Evolutionary conservation across 257 asterid species (phyloP).

Genomic region (Osmanthus fragrans): DNA sequence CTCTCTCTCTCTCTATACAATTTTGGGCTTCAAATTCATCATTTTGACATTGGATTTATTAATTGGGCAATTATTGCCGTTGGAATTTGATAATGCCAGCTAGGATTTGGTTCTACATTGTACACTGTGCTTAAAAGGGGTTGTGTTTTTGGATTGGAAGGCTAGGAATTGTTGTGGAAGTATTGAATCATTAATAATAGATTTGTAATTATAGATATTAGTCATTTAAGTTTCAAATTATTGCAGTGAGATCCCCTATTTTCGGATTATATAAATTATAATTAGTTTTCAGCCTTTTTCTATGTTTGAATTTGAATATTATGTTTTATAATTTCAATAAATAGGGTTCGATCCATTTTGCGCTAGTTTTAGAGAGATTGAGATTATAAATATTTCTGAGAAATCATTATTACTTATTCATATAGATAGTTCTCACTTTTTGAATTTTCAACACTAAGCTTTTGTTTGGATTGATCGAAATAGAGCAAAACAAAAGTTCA

Average conservation of each 20-base stretch:
- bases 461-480: too few relatives aligned
- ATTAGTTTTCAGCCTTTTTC: too few relatives aligned
- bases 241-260: constrained; percentile 10
- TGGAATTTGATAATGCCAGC: constrained; percentile 38
- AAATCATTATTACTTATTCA: too few relatives aligned
- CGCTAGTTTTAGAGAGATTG: too few relatives aligned
- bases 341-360: background rate
- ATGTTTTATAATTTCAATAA: background rate
- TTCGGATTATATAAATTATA: too few relatives aligned
- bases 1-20: constrained; percentile 16
- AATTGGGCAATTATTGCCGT: constrained; percentile 39
- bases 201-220: background rate
- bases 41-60: background rate
- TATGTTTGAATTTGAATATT: background rate
- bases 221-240: background rate
- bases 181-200: background rate
- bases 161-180: constrained; percentile 19
- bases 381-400: too few relatives aligned
- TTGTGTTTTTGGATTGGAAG: constrained; percentile 22
- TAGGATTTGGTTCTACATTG: background rate
- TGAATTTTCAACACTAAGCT: too few relatives aligned
- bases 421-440: too few relatives aligned
- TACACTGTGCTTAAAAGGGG: background rate
- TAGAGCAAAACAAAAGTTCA: too few relatives aligned
- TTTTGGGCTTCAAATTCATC: constrained; percentile 25